These are phyloP conservation scores for Russula lepida DNA, from an alignment of 768 basidiomycete genomes.

Conservation along the genomic window DNA sequence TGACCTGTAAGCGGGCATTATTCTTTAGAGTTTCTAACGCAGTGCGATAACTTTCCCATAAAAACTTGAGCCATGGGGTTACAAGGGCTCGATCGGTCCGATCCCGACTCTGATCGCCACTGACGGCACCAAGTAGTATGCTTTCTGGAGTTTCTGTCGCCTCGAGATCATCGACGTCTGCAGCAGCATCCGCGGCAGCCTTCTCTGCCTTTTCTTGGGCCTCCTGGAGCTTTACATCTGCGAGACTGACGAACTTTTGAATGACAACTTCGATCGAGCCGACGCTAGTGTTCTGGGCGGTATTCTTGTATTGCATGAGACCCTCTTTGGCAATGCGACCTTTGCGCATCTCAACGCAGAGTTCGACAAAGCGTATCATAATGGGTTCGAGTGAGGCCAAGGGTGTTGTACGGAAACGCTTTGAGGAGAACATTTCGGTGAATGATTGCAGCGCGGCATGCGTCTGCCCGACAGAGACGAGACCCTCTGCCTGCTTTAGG, in stretches of 20 bases:
- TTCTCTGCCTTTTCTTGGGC: slow-evolving; percentile 84
- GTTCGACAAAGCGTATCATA: slow-evolving; percentile 90
- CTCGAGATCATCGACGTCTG: slow-evolving; percentile 92
- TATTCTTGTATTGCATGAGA: slow-evolving; percentile 96
- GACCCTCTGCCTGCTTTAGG: slow-evolving; percentile 88
- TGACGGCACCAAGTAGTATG: slow-evolving; percentile 83
- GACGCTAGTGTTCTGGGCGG: slow-evolving; percentile 89
- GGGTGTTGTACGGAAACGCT: slow-evolving; percentile 90
- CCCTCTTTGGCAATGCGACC: slow-evolving; percentile 92
- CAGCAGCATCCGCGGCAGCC: slow-evolving; percentile 44
- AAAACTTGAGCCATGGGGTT: slow-evolving; percentile 94
- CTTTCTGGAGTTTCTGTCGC: slow-evolving; percentile 92
- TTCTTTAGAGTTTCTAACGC: slow-evolving; percentile 94
- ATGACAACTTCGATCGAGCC: slow-evolving; percentile 89
- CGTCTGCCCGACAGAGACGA: slow-evolving; percentile 84
- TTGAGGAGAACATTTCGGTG: slow-evolving; percentile 87
- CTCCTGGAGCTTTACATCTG: slow-evolving; percentile 74
- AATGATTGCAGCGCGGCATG: slow-evolving; percentile 86
- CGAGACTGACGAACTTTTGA: slow-evolving; percentile 71
- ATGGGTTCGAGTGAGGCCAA: slow-evolving; percentile 88
- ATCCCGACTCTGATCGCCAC: slow-evolving; percentile 86
- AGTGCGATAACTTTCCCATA: slow-evolving; percentile 98
- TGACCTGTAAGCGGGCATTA: slow-evolving; percentile 82
- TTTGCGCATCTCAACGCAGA: slow-evolving; percentile 92
- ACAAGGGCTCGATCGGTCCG: slow-evolving; percentile 91